Evolutionary conservation across 306 rosid species (phyloP).

Genomic region (Cucurbita pepo): DNA sequence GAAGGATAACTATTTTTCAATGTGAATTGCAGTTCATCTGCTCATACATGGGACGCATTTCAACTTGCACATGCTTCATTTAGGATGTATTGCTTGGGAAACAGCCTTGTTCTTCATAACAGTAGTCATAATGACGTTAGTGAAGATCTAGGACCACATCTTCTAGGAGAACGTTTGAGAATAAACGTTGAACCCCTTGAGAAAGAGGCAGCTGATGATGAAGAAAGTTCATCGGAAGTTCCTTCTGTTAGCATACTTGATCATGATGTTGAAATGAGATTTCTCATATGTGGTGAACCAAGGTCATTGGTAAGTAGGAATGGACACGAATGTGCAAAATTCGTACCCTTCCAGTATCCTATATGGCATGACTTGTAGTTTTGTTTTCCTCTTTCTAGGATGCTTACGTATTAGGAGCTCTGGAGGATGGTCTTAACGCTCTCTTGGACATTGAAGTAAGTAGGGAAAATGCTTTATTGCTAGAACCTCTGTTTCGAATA

Average conservation of each 20-base stretch:
- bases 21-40: slow-evolving; percentile 63
- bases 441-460: slow-evolving; percentile 84
- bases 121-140: slow-evolving; percentile 20
- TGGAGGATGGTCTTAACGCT: slow-evolving; percentile 90
- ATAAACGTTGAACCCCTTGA: slow-evolving; percentile 64
- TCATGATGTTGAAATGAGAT: slow-evolving; percentile 63
- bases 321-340: background rate
- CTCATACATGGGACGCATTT: slow-evolving; percentile 97
- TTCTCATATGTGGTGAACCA: slow-evolving; percentile 78
- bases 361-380: background rate
- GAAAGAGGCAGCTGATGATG: slow-evolving; percentile 52
- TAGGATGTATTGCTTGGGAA: slow-evolving; percentile 53
- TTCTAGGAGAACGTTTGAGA: slow-evolving; percentile 55
- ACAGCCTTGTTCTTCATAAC: slow-evolving; percentile 25
- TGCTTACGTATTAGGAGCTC: slow-evolving; percentile 41
- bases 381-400: slow-evolving; percentile 40
- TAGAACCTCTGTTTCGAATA: background rate
- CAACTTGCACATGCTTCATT: slow-evolving; percentile 89
- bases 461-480: background rate
- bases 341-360: background rate
- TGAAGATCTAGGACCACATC: slow-evolving; percentile 59
- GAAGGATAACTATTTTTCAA: slow-evolving; percentile 11
- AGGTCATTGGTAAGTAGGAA: slow-evolving; percentile 42
- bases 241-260: slow-evolving; percentile 81
- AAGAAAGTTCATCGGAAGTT: slow-evolving; percentile 41